Conservation (phyloP, 257 asterid species). For the Scutellaria minor region DNA sequence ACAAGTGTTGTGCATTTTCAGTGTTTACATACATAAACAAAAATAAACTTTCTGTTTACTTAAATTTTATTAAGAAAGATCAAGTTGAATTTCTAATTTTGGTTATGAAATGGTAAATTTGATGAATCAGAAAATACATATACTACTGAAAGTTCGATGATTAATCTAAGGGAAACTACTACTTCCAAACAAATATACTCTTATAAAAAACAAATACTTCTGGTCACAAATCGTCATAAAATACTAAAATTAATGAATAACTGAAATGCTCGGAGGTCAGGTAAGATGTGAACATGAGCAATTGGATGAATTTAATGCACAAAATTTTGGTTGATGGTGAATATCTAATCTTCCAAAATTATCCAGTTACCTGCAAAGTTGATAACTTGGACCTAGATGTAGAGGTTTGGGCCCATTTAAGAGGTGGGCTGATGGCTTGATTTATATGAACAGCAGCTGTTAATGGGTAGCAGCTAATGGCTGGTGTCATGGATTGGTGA, state of each 20-base stretch:
- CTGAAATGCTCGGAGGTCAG: background rate
- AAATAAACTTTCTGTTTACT: background rate
- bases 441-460: no score
- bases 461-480: no score
- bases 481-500: no score
- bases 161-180: background rate
- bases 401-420: no score
- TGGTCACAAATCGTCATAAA: background rate
- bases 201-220: no score
- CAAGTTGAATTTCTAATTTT: background rate
- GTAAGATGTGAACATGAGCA: background rate
- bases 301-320: background rate
- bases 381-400: no score
- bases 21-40: background rate
- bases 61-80: no score
- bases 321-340: background rate
- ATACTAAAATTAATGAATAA: background rate
- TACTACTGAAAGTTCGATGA: background rate
- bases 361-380: no score
- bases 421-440: no score
- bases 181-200: background rate
- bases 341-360: no score
- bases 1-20: background rate
- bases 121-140: background rate
- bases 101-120: slow-evolving; percentile 2